Percentiles rank a stretch among this genome's conserved stretches.
phyloP scores from a whole-genome alignment of 1,139 yeast species.

The Protomyces pachydermus region DNA sequence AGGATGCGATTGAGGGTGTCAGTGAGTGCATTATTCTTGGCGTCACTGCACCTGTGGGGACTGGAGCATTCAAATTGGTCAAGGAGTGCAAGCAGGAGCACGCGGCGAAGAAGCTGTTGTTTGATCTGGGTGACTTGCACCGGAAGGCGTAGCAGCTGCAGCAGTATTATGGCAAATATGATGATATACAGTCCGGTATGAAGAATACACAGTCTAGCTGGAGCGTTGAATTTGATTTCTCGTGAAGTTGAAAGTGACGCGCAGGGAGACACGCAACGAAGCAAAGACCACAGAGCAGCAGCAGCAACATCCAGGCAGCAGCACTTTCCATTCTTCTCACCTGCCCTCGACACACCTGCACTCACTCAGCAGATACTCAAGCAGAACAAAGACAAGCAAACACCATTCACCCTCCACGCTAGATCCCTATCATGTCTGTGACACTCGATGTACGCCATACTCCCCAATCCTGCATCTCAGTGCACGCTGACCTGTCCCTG shows the following conservation, averaged over 20 bases:
- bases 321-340: not conserved
- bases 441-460: not conserved
- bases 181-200: not conserved
- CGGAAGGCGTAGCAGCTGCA: not conserved
- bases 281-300: no score
- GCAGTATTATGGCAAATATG: no score
- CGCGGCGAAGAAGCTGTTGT: conserved; percentile 8
- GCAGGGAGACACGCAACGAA: not conserved
- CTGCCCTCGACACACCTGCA: no score
- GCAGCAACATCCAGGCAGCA: not conserved
- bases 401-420: no score
- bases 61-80: conserved; percentile 83
- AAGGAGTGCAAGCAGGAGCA: conserved; percentile 30
- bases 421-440: not conserved
- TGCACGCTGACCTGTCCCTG: not conserved
- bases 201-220: not conserved
- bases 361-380: no score
- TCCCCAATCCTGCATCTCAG: not conserved
- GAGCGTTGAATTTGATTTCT: not conserved
- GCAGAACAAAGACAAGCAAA: no score
- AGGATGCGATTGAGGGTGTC: conserved; percentile 93
- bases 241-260: not conserved
- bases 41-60: conserved; percentile 95
- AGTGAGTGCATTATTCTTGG: conserved; percentile 97
- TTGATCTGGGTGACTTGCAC: not conserved